Conservation (phyloP, 176 grass and related monocot species). For the Saccharum officinarum region DNA sequence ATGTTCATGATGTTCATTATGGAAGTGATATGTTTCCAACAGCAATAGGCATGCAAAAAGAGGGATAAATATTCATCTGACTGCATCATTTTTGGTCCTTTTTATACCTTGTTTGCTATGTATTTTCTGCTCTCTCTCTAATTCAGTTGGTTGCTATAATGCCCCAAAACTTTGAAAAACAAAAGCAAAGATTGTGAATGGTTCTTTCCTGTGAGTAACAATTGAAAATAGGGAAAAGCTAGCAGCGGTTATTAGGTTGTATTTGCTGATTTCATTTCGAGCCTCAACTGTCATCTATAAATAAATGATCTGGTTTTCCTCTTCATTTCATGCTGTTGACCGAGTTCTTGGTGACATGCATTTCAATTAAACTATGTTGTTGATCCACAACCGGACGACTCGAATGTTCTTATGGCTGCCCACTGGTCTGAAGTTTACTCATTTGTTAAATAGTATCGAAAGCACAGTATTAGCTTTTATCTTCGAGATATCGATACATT, state of each 20-base stretch:
- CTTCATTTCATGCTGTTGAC: neutral
- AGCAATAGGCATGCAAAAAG: neutral
- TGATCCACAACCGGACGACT: neutral
- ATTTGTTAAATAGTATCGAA: neutral
- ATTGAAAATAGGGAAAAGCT: neutral
- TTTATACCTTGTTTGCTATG: neutral
- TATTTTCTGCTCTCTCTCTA: neutral
- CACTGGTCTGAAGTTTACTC: neutral
- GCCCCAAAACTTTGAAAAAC: neutral
- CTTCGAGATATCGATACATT: neutral
- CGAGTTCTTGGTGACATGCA: neutral
- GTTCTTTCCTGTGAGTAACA: neutral
- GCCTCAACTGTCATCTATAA: neutral
- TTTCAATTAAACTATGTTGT: neutral
- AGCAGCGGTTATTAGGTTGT: neutral
- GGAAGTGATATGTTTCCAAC: neutral
- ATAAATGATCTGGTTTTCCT: neutral
- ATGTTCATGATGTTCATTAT: neutral
- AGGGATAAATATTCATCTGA: neutral
- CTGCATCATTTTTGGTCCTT: neutral
- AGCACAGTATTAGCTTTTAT: neutral
- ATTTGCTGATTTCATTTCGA: neutral
- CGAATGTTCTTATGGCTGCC: neutral
- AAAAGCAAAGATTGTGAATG: neutral
- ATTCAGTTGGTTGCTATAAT: slow-evolving; percentile 2